Base-by-base conservation (phyloP, 352 stramenopile genomes). In the Phytophthora hibernalis region DNA sequence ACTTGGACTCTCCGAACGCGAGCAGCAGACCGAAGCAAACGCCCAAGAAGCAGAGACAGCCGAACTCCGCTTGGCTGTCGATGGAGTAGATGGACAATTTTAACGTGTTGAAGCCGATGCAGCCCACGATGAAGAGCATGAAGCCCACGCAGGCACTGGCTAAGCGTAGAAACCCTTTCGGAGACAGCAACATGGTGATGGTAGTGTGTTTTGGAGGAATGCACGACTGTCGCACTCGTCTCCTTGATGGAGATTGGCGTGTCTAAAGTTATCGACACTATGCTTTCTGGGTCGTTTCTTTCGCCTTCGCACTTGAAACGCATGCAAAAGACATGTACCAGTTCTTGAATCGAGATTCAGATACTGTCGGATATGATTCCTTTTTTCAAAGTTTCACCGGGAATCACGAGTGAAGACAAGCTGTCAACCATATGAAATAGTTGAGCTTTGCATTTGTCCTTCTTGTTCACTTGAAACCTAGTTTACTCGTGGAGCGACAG, bases 41-140 rank as follows among this genome's bases (percentile, higher is more conserved):
- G 26, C 82, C 85, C 31, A 92, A 67, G 62, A 93, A 88, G 68
- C 85, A 91, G 50, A 93, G 76, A 60, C 85, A 93, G 11, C 82
- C 82, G 42, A 91, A 89, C 45, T 76, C 84, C 33, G 82, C 82
- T 50, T 79, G 76, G 26, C 67, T 80, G 28, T 85, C 83, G 8
- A 90, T 54, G 5, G 70, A 61, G 21, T 66, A 56, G 3, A 43
- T 49, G 2, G 77, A 74, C 43, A 72, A 43, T 21, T 70, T 68
- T 8, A 86, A 51, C 28, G 83, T 80, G 24, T 80, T 61, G 62
- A 91, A 90, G 16, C 81, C 83, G 0, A 76, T 63, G 31, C 79
- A 88, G 2, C 67, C 79, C 20, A 89, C 65, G 21, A 70, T 56
- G 26, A 88, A 74, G 35, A 91, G 65, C 58, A 68, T 61, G 0